phyloP scores from a whole-genome alignment of 2,329 filamentous ascomycete species.

The Lecanicillium sp. region DNA sequence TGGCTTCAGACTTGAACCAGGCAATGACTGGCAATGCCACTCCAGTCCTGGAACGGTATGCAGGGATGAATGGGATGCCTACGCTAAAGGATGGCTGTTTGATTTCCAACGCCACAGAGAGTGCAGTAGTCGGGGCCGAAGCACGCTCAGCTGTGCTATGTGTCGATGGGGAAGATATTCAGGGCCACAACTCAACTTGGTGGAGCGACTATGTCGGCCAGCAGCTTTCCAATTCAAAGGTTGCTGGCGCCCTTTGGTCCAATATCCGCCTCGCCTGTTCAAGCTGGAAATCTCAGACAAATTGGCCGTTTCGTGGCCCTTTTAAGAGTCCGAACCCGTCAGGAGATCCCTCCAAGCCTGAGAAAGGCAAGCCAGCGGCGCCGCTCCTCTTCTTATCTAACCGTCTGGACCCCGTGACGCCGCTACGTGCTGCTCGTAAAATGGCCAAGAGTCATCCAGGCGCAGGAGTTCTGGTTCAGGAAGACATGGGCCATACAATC shows the following conservation, averaged over 20 bases:
- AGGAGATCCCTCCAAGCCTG: slow-evolving; percentile 11
- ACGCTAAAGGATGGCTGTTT: not conserved
- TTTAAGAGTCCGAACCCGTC: slow-evolving; percentile 19
- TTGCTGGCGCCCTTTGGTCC: slow-evolving; percentile 25
- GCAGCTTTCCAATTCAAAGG: slow-evolving; percentile 18
- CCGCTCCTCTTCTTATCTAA: slow-evolving; percentile 36
- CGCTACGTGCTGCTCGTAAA: slow-evolving; percentile 25
- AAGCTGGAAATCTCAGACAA: slow-evolving; percentile 27
- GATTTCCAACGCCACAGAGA: not conserved
- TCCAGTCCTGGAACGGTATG: not conserved
- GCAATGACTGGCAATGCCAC: slow-evolving; percentile 13
- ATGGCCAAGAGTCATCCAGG: slow-evolving; percentile 19
- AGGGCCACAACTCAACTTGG: slow-evolving; percentile 13
- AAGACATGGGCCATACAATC: slow-evolving; percentile 21
- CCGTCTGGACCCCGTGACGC: slow-evolving; percentile 37
- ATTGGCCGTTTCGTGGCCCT: slow-evolving; percentile 30
- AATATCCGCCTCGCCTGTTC: slow-evolving; percentile 30
- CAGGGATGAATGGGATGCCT: slow-evolving; percentile 10
- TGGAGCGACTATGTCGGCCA: slow-evolving; percentile 21
- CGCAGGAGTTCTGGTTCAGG: slow-evolving; percentile 20
- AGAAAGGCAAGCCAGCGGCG: slow-evolving; percentile 24
- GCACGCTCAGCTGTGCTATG: slow-evolving; percentile 22
- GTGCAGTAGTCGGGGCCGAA: slow-evolving; percentile 13
- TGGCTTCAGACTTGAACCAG: slow-evolving; percentile 2
- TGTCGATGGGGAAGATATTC: slow-evolving; percentile 23